Evolutionary conservation across 441 rosid genomes (phyloP).

Genomic region (Croton laevigatus): DNA sequence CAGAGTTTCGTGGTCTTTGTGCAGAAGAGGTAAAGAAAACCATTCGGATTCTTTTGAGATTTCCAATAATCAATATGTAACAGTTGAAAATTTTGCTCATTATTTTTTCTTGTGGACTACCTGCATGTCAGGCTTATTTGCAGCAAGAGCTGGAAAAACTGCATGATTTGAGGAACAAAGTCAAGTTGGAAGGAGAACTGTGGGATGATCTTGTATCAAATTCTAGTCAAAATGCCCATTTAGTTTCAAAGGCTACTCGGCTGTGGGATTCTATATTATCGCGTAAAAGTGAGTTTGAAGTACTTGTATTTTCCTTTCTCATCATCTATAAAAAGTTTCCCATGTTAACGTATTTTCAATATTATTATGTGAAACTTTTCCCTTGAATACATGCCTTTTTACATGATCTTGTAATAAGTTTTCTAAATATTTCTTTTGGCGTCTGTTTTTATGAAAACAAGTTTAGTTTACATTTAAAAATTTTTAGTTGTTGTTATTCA

Average conservation of each 20-base stretch:
- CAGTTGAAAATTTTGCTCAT: constrained; percentile 15
- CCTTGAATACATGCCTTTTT: not conserved
- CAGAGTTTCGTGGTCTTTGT: constrained; percentile 99
- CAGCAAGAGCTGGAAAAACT: constrained; percentile 99
- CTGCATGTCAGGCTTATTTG: constrained; percentile 80
- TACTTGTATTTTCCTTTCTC: not conserved
- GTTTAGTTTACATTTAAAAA: too few species aligned
- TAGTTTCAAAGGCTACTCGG: constrained; percentile 90
- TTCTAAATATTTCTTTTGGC: not conserved
- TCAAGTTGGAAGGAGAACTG: constrained; percentile 91
- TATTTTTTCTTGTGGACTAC: constrained; percentile 19
- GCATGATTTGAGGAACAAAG: constrained; percentile 93
- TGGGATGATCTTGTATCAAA: constrained; percentile 99
- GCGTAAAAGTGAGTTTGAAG: constrained; percentile 66
- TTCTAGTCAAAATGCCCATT: constrained; percentile 94
- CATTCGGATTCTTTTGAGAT: constrained; percentile 8
- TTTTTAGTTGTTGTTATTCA: not conserved
- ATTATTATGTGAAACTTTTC: not conserved
- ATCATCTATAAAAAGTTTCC: not conserved
- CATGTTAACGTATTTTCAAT: not conserved
- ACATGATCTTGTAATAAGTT: not conserved
- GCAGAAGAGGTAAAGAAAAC: constrained; percentile 84
- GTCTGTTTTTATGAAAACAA: not conserved
- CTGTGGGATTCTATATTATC: constrained; percentile 95
- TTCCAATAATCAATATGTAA: not conserved